Evolutionary conservation across 2,329 filamentous ascomycete genomes (phyloP).

Genomic region (Raffaelea albimanens): DNA sequence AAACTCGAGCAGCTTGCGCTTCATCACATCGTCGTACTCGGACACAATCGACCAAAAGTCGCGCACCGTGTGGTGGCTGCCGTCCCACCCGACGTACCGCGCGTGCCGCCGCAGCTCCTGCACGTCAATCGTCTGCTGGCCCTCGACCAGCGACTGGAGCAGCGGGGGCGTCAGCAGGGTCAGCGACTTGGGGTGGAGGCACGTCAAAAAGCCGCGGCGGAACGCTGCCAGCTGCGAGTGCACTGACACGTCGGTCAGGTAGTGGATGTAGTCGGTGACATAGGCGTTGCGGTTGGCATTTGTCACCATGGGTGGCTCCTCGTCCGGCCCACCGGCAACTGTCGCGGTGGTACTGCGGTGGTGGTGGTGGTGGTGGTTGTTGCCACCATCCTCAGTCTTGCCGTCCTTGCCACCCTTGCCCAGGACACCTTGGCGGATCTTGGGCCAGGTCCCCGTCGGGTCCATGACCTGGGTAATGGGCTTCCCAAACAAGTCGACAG

Average conservation of each 20-base stretch:
- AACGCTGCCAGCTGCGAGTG: slow-evolving; percentile 73
- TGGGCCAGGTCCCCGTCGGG: slow-evolving; percentile 39
- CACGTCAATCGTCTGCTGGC: slow-evolving; percentile 71
- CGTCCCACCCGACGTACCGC: slow-evolving; percentile 74
- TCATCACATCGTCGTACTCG: slow-evolving; percentile 57
- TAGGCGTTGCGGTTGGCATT: slow-evolving; percentile 69
- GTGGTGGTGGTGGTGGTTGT: background rate
- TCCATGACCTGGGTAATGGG: slow-evolving; percentile 50
- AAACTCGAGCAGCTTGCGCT: slow-evolving; percentile 75
- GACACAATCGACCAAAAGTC: slow-evolving; percentile 81
- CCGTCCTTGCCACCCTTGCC: slow-evolving; percentile 11
- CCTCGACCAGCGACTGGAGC: slow-evolving; percentile 74
- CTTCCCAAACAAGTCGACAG: slow-evolving; percentile 48
- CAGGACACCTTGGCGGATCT: slow-evolving; percentile 26
- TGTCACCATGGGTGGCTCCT: slow-evolving; percentile 66
- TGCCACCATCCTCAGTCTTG: slow-evolving; percentile 6
- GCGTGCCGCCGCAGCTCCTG: slow-evolving; percentile 59
- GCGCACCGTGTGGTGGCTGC: slow-evolving; percentile 57
- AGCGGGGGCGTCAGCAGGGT: slow-evolving; percentile 60
- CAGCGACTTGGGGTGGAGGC: slow-evolving; percentile 61
- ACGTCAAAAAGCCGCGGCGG: slow-evolving; percentile 66
- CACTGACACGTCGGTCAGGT: slow-evolving; percentile 71
- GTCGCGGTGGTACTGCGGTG: background rate
- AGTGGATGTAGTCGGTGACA: slow-evolving; percentile 74
- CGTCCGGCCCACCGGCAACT: slow-evolving; percentile 11